Percentiles rank a stretch among this genome's conserved stretches.
Conservation (phyloP, 1,284 basidiomycete genomes). For the Polyporus tsugae region DNA sequence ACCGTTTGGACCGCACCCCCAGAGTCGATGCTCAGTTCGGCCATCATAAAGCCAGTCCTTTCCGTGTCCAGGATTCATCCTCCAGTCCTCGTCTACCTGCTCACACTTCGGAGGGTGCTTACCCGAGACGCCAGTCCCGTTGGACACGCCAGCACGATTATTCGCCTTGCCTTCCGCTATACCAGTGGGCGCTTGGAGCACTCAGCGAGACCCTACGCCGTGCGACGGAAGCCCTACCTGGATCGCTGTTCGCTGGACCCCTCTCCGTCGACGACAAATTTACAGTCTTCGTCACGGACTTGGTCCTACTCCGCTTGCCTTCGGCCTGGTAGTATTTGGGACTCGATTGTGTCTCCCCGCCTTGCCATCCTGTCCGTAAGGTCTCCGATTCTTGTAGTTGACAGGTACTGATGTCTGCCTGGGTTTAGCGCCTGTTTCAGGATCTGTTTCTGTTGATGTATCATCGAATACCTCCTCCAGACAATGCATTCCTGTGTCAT, state of each 20-base stretch:
- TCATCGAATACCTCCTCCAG: not conserved
- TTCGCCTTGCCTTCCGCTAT: not conserved
- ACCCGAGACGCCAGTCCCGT: not conserved
- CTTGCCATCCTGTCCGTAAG: not conserved
- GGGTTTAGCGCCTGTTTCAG: not conserved
- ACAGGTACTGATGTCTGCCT: not conserved
- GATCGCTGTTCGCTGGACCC: not conserved
- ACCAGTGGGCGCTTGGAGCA: too few relatives aligned
- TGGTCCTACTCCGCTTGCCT: not conserved
- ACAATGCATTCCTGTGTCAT: not conserved
- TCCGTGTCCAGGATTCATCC: too few relatives aligned
- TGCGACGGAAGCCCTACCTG: too few relatives aligned
- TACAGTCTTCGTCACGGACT: not conserved
- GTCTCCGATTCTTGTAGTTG: not conserved
- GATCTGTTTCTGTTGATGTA: not conserved
- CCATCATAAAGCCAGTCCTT: too few relatives aligned
- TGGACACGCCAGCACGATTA: not conserved
- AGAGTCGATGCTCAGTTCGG: too few relatives aligned
- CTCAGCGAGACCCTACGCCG: too few relatives aligned
- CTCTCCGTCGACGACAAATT: not conserved
- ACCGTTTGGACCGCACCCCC: too few relatives aligned
- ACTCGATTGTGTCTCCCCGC: not conserved
- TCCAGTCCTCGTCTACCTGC: too few relatives aligned
- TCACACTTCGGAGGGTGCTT: too few relatives aligned
- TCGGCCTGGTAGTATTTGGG: not conserved